Evolutionary conservation across 768 basidiomycete species (phyloP).

Genomic region (Dendrothele bispora): DNA sequence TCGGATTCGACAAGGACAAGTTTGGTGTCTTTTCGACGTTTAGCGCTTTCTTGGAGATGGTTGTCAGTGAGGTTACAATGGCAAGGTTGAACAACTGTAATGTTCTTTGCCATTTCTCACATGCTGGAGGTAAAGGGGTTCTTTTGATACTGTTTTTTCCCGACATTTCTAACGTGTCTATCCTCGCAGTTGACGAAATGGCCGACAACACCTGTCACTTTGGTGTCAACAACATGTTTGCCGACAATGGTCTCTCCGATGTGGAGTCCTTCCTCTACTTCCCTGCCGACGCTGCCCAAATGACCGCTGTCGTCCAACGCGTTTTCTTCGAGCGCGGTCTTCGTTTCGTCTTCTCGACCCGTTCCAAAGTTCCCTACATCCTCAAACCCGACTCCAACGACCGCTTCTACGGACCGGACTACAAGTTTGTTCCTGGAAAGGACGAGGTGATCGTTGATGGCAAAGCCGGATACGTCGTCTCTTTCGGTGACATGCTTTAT

Average conservation of each 20-base stretch:
- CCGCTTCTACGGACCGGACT: constrained; percentile 65
- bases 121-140: constrained; percentile 75
- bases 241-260: constrained; percentile 85
- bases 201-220: constrained; percentile 64
- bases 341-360: constrained; percentile 87
- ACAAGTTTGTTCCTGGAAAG: constrained; percentile 81
- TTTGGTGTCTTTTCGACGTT: constrained; percentile 91
- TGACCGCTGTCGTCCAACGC: constrained; percentile 70
- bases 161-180: constrained; percentile 2
- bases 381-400: constrained; percentile 61
- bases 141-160: not conserved
- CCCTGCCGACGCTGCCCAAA: constrained; percentile 82
- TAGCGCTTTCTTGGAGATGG: constrained; percentile 91
- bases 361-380: constrained; percentile 87
- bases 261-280: constrained; percentile 82
- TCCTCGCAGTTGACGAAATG: constrained; percentile 63
- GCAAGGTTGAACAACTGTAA: constrained; percentile 90
- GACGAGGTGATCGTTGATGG: constrained; percentile 82
- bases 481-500: constrained; percentile 87
- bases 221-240: constrained; percentile 84
- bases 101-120: constrained; percentile 86
- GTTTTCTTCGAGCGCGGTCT: constrained; percentile 85
- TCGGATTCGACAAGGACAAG: constrained; percentile 80
- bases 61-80: constrained; percentile 88
- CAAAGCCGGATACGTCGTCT: constrained; percentile 77